phyloP scores from a whole-genome alignment of 108 stramenopile species.

The Epithemia pelagica region DNA sequence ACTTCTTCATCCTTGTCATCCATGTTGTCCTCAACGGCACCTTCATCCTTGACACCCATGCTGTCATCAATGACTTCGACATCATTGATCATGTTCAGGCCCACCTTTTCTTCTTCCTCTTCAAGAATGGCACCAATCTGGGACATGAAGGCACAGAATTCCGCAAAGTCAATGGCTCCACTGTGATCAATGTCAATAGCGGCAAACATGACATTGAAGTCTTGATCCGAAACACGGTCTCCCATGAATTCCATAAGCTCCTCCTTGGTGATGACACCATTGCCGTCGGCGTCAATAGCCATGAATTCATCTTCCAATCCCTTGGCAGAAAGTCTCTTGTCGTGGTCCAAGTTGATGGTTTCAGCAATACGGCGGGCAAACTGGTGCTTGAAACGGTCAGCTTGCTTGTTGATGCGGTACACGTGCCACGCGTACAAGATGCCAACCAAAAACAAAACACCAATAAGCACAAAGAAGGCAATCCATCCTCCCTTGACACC shows the following conservation, averaged over 20 bases:
- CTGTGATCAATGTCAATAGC: constrained; percentile 25
- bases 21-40: no score
- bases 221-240: constrained; percentile 16
- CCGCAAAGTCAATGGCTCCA: constrained; percentile 20
- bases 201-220: constrained; percentile 21
- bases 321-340: not conserved
- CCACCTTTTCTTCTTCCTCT: constrained; percentile 8
- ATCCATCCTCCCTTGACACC: not conserved
- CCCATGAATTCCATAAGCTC: constrained; percentile 11
- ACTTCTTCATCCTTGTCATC: no score
- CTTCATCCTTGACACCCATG: no score
- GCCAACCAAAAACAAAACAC: not conserved
- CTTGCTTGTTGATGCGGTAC: constrained; percentile 15
- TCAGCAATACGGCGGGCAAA: constrained; percentile 22
- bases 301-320: constrained; percentile 13
- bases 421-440: constrained; percentile 4
- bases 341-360: constrained; percentile 13
- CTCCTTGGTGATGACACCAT: constrained; percentile 7
- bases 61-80: no score
- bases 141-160: constrained; percentile 21
- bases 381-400: constrained; percentile 12
- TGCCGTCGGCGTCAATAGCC: constrained; percentile 13
- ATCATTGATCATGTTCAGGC: no score
- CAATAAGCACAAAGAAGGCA: not conserved
- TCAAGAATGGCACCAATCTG: constrained; percentile 18